Conservation (phyloP, 352 stramenopile genomes). For the Pseudoperonospora humuli region DNA sequence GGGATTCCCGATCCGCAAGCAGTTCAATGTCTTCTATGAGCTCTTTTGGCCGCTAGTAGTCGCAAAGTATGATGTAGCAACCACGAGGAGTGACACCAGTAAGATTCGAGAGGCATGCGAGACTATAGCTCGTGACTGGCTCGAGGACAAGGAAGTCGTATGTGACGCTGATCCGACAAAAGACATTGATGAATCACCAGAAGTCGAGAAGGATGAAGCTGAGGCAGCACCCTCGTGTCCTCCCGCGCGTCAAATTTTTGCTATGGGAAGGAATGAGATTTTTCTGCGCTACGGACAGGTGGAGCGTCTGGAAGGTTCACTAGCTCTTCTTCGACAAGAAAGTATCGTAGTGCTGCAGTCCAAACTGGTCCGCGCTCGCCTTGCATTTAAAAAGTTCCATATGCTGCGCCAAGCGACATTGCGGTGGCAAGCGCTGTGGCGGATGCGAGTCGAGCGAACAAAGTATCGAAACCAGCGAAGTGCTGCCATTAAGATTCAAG, state of each 20-base stretch:
- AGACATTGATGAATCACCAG: too few species aligned
- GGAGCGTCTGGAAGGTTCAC: too few species aligned
- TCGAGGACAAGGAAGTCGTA: too few species aligned
- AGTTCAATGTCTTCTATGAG: too few species aligned
- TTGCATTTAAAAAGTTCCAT: conserved; percentile 36
- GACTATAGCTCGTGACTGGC: too few species aligned
- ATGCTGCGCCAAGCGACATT: conserved; percentile 28
- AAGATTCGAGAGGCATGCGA: too few species aligned
- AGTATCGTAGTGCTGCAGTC: conserved; percentile 46
- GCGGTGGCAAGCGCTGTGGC: conserved; percentile 43
- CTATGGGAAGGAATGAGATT: conserved; percentile 61
- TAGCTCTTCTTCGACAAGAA: conserved; percentile 30
- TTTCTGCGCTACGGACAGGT: conserved; percentile 76
- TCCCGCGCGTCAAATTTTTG: conserved; percentile 34
- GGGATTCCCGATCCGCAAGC: conserved; percentile 79
- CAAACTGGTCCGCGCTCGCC: conserved; percentile 36
- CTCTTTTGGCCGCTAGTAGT: too few species aligned
- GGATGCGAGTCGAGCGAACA: conserved; percentile 27
- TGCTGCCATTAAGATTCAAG: conserved; percentile 26
- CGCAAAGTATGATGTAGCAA: too few species aligned
- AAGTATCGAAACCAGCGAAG: conserved; percentile 34
- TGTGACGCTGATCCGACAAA: too few species aligned
- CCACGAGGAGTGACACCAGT: too few species aligned
- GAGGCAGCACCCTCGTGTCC: neutral
- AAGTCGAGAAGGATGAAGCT: too few species aligned